Percentiles rank a stretch among this genome's conserved stretches.
These are phyloP conservation scores for Cytospora leucostoma DNA, from an alignment of 2,329 filamentous ascomycete genomes.

Conservation along the genomic window DNA sequence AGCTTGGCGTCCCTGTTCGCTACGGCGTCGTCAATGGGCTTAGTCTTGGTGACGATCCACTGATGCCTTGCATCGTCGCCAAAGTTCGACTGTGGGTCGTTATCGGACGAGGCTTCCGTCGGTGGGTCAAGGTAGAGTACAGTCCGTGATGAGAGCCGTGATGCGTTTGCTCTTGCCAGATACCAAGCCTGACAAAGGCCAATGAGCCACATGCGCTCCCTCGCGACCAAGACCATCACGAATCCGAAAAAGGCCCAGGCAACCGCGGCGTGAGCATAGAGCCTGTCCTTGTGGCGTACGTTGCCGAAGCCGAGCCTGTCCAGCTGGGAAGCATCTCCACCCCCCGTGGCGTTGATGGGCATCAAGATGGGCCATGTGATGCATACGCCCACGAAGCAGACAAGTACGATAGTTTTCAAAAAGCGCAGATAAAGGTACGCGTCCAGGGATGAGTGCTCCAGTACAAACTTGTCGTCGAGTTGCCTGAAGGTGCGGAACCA, in stretches of 20 bases:
- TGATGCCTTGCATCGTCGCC: constrained; percentile 76
- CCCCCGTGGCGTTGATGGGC: constrained; percentile 82
- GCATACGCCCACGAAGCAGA: constrained; percentile 76
- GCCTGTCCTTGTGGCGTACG: constrained; percentile 60
- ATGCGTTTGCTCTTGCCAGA: constrained; percentile 79
- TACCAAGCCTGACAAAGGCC: constrained; percentile 92
- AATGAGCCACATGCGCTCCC: constrained; percentile 91
- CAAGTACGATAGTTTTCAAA: constrained; percentile 71
- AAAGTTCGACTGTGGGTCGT: constrained; percentile 74
- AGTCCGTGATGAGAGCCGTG: constrained; percentile 84
- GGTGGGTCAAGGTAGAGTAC: constrained; percentile 92
- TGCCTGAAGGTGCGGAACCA: constrained; percentile 26
- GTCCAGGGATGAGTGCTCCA: constrained; percentile 91
- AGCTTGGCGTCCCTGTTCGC: constrained; percentile 66
- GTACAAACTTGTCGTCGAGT: constrained; percentile 34
- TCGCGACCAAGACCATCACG: constrained; percentile 83
- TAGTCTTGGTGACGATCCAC: constrained; percentile 78
- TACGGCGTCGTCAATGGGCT: constrained; percentile 75
- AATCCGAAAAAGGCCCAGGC: constrained; percentile 86
- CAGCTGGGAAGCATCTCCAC: constrained; percentile 65
- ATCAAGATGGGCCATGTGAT: constrained; percentile 86
- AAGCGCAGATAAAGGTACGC: constrained; percentile 90
- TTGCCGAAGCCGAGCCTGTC: constrained; percentile 59
- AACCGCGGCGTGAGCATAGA: constrained; percentile 79
- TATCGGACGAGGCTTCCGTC: constrained; percentile 70